Conservation (phyloP, 2,329 filamentous ascomycete genomes). For the Phoma herbarum region DNA sequence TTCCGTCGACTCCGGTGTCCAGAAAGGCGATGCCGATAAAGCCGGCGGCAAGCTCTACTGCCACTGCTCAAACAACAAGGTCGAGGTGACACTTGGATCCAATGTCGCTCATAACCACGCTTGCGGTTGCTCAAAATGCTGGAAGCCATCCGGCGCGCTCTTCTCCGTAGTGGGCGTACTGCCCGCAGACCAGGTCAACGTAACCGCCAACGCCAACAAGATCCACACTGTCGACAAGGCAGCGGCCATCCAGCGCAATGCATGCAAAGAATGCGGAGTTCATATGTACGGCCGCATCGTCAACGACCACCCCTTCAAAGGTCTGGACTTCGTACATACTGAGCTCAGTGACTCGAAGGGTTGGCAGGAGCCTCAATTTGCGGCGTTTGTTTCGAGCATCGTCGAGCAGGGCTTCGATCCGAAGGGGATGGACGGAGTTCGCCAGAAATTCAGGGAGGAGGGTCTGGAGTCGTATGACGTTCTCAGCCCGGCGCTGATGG, state of each 20-base stretch:
- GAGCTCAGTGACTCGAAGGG: conserved; percentile 68
- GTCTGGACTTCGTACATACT: conserved; percentile 73
- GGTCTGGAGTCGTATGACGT: conserved; percentile 71
- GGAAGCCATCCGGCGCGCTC: conserved; percentile 70
- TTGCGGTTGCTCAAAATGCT: conserved; percentile 77
- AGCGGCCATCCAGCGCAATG: conserved; percentile 64
- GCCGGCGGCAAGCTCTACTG: conserved; percentile 69
- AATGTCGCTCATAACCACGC: conserved; percentile 75
- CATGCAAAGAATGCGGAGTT: conserved; percentile 58
- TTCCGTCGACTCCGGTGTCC: conserved; percentile 68
- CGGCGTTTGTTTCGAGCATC: conserved; percentile 72
- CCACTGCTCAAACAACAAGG: conserved; percentile 64
- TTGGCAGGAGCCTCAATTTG: conserved; percentile 78
- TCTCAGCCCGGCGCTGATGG: conserved; percentile 70
- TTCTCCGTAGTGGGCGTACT: conserved; percentile 72
- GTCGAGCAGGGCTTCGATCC: conserved; percentile 73
- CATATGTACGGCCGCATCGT: conserved; percentile 74
- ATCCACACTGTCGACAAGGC: conserved; percentile 63
- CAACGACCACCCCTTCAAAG: conserved; percentile 71
- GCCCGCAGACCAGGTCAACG: conserved; percentile 62
- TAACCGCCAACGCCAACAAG: conserved; percentile 68
- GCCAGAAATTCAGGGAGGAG: conserved; percentile 61
- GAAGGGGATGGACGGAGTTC: conserved; percentile 63
- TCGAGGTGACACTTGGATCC: conserved; percentile 65
- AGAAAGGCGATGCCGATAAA: conserved; percentile 64